These are phyloP conservation scores for Pseudocercospora pini-densiflorae DNA, from an alignment of 2,329 filamentous ascomycete species.

Conservation along the genomic window DNA sequence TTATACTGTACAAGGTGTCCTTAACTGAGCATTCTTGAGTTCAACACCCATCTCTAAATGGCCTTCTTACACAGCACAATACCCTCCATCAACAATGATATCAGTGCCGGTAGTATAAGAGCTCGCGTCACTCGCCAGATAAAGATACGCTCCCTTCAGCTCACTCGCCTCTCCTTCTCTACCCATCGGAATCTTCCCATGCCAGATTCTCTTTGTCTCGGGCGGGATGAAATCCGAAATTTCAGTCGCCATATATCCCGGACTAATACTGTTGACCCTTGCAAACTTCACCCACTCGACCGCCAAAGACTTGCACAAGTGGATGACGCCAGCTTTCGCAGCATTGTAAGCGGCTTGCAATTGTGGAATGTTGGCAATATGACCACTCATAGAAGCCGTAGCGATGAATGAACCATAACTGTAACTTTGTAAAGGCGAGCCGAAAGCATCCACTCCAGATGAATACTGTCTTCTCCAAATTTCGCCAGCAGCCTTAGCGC, in stretches of 20 bases:
- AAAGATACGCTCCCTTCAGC: conserved; percentile 40
- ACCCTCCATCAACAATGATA: conserved; percentile 40
- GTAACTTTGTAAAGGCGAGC: conserved; percentile 46
- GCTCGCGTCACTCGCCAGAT: conserved; percentile 39
- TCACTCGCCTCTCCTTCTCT: conserved; percentile 41
- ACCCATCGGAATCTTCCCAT: conserved; percentile 56
- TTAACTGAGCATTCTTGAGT: not conserved
- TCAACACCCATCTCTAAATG: not conserved
- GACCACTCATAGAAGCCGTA: conserved; percentile 40
- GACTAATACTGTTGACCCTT: conserved; percentile 60
- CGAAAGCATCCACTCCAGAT: conserved; percentile 61
- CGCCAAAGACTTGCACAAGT: conserved; percentile 61
- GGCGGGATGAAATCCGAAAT: conserved; percentile 52
- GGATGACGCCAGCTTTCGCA: conserved; percentile 60
- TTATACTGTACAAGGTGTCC: not conserved
- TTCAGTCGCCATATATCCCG: conserved; percentile 61
- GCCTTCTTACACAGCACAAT: conserved; percentile 25
- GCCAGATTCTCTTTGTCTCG: conserved; percentile 51
- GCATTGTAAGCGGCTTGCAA: conserved; percentile 57
- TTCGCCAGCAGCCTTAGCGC: conserved; percentile 60
- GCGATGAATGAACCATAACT: conserved; percentile 57
- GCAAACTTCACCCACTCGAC: conserved; percentile 62
- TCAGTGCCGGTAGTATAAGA: conserved; percentile 40
- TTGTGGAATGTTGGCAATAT: conserved; percentile 49
- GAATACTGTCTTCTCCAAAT: conserved; percentile 73